Base-by-base conservation (phyloP, 2,329 filamentous ascomycete genomes). In the Penicillium concentricum region DNA sequence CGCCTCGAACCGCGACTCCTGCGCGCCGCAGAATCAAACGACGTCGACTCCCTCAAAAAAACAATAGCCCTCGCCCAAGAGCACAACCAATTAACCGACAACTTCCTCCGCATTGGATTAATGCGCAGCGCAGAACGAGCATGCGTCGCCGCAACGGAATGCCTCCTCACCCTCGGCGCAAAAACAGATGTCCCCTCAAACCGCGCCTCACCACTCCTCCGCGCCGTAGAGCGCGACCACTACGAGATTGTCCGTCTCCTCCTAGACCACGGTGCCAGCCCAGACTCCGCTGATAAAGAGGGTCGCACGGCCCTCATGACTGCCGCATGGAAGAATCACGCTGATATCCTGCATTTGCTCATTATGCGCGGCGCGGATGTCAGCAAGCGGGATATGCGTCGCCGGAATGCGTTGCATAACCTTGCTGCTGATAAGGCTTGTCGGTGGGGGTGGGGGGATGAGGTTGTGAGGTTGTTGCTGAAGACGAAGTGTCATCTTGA, bases 191-290 rank as follows among this genome's bases (percentile, higher is more conserved):
- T 69, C 24, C 52, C 61, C 26, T 62, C 60, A 1, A 71, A 71
- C 38, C 61, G 71, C 5, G 58, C 59, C 5, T 71, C 74, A 10
- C 74, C 75, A 7, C 61, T 77, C 1, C 66, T 75, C 24, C 69
- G 72, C 22, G 74, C 75, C 24, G 73, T 76, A 9, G 73, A 76
- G 60, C 69, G 67, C 18, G 71, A 76, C 30, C 71, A 75, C 53
- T 70, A 74, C 9, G 75, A 76, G 8, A 81, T 81, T 7, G 70
- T 80, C 39, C 70, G 71, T 56, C 61, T 82, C 45, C 68, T 83
- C 15, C 67, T 75, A 4, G 72, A 74, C 32, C 61, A 70, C 37
- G 70, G 72, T 10, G 71, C 70, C 1, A 65, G 66, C 20, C 63
- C 67, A 4, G 69, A 74, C 48, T 65, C 58, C n/a, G 47, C 58